Evolutionary conservation across 345 rosid species (phyloP).

Genomic region (Ceriops zippeliana): DNA sequence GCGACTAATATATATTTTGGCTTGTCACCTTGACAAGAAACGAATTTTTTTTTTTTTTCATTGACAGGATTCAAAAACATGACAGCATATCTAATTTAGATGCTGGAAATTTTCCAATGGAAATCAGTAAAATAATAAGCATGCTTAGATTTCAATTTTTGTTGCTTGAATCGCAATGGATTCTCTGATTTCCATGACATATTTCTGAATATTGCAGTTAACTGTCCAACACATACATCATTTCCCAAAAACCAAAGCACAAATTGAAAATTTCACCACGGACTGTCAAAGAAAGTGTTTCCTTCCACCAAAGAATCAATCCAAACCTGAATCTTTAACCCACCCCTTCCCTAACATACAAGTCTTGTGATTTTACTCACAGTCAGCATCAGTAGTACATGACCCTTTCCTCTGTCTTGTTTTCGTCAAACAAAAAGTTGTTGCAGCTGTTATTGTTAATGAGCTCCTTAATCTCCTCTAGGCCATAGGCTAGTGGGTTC

Average conservation of each 20-base stretch:
- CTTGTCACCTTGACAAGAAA: neutral
- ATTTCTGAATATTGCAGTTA: neutral
- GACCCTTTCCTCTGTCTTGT: slow-evolving; percentile 46
- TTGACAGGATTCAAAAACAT: neutral
- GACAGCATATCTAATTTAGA: neutral
- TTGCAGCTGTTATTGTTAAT: slow-evolving; percentile 43
- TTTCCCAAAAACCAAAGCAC: slow-evolving; percentile 24
- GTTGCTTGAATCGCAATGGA: neutral
- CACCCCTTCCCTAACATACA: slow-evolving; percentile 5
- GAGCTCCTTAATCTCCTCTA: slow-evolving; percentile 78
- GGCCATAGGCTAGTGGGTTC: slow-evolving; percentile 45
- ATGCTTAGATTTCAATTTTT: neutral
- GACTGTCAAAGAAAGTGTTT: slow-evolving; percentile 12
- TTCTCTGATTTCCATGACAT: no score
- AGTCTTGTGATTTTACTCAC: slow-evolving; percentile 31
- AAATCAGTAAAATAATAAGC: neutral
- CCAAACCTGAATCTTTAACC: slow-evolving; percentile 26
- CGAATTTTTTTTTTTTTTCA: neutral
- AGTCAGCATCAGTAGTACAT: slow-evolving; percentile 48
- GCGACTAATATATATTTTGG: neutral
- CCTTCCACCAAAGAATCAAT: neutral
- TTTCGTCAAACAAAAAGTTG: slow-evolving; percentile 56
- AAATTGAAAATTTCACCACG: slow-evolving; percentile 16
- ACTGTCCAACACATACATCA: slow-evolving; percentile 1
- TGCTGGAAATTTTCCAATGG: neutral